These are phyloP conservation scores for Xylaria sp. DNA, from an alignment of 2,329 filamentous ascomycete species.

Conservation along the genomic window DNA sequence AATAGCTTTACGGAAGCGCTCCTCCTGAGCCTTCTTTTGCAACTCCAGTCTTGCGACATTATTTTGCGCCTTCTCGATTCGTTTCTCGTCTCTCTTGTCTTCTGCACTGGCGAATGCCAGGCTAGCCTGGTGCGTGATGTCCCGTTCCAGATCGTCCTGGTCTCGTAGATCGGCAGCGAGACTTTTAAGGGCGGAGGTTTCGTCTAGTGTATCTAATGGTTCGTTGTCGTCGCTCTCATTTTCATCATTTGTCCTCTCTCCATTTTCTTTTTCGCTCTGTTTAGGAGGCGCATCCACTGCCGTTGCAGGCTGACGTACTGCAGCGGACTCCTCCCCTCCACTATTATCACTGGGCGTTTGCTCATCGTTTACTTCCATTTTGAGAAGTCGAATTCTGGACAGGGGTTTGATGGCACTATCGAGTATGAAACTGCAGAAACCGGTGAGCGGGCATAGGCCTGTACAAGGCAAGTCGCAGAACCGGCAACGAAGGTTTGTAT, in stretches of 20 bases:
- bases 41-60: constrained; percentile 64
- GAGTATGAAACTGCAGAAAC: neutral
- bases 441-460: neutral
- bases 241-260: neutral
- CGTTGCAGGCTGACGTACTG: neutral
- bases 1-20: constrained; percentile 51
- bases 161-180: constrained; percentile 76
- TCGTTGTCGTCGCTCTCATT: neutral
- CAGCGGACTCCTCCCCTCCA: neutral
- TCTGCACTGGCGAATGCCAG: constrained; percentile 65
- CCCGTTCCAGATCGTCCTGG: constrained; percentile 88
- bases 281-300: neutral
- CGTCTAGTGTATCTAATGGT: constrained; percentile 49
- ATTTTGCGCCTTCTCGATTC: constrained; percentile 64
- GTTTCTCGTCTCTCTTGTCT: constrained; percentile 66
- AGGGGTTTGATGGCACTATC: neutral
- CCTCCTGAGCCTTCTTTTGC: constrained; percentile 64
- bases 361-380: constrained; percentile 11
- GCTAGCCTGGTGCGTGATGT: constrained; percentile 72
- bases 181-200: constrained; percentile 64
- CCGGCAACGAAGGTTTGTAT: neutral
- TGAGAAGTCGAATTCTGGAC: neutral
- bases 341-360: neutral
- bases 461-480: neutral
- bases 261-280: neutral